Base-by-base conservation (phyloP, 2,329 filamentous ascomycete species). In the Fusarium sp. region DNA sequence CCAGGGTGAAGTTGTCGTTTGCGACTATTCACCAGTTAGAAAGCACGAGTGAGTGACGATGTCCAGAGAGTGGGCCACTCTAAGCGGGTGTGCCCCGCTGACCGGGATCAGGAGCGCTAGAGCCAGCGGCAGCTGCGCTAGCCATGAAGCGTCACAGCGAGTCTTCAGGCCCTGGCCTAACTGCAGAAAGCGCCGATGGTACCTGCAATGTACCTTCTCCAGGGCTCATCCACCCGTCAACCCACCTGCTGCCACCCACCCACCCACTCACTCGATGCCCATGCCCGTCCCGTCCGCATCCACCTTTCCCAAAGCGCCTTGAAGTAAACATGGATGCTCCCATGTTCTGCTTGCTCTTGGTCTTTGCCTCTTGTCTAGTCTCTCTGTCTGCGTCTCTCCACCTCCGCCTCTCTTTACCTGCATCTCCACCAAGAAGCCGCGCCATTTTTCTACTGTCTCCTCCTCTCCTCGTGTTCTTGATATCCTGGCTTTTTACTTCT, bases 251-350 rank as follows among this genome's bases (percentile, higher is more conserved):
- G 16, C 29, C 29, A 49, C 22, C 47, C 47, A 34, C 30, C 49
- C 49, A 52, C 34, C 49, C 49, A 41, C 44, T n/a, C 49, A 41
- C 49, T 41, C n/a, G 34, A 37, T 37, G 20, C 24, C 9, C 37
- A 60, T 58, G 60, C 71, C 67, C 57, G 64, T 74, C 69, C 71
- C 69, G 68, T 48, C 69, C 61, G 62, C 61, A 56, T n/a, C 49
- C 54, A 49, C 72, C 65, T 74, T 68, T 40, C 72, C 71, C 64
- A 74, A 74, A 74, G 68, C 60, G 61, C 70, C 61, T 60, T 56
- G 55, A 73, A 74, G 72, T 74, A 75, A 75, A 74, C 72, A 74
- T 42, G 48, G 58, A 54, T 42, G 10, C 30, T 45, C 67, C 59
- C 54, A 51, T 59, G 54, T 42, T 52, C 60, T 37, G 34, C 18